These are phyloP conservation scores for sunflower (Helianthus annuus) DNA, from an alignment of 129 eudicot species.

Conservation along the genomic window DNA sequence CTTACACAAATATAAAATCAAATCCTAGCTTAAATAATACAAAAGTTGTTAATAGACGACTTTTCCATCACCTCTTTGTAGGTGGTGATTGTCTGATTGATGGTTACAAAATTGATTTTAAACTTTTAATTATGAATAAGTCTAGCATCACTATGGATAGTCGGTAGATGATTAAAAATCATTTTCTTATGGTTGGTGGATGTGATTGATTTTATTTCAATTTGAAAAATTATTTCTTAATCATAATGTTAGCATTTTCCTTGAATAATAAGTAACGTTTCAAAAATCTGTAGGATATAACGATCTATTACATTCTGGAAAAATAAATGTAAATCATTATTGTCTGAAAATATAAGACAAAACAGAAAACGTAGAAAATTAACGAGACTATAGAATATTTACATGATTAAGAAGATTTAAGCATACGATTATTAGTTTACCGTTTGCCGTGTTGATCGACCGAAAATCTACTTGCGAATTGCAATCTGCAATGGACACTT, in stretches of 20 bases:
- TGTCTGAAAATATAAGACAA: too few relatives aligned
- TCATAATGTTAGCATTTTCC: neutral
- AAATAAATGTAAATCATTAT: too few relatives aligned
- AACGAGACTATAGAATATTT: too few relatives aligned
- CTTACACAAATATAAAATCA: neutral
- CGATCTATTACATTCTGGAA: too few relatives aligned
- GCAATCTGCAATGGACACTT: too few relatives aligned
- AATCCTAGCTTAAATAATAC: neutral
- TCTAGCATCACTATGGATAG: neutral
- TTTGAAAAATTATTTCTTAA: neutral
- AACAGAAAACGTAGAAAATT: too few relatives aligned
- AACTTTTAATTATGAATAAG: neutral
- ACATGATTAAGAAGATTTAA: too few relatives aligned
- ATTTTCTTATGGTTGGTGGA: neutral
- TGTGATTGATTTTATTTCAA: neutral
- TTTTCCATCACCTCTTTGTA: neutral
- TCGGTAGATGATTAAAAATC: neutral
- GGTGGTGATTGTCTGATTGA: neutral
- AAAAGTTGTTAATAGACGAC: constrained; percentile 9
- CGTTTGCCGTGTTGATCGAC: too few relatives aligned
- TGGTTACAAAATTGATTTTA: constrained; percentile 1
- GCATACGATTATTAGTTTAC: too few relatives aligned
- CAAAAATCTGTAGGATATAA: too few relatives aligned
- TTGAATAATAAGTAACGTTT: neutral
- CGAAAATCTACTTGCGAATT: too few relatives aligned